Base-by-base conservation (phyloP, 129 eudicot genomes). In the Chrysanthemum makinoi region DNA sequence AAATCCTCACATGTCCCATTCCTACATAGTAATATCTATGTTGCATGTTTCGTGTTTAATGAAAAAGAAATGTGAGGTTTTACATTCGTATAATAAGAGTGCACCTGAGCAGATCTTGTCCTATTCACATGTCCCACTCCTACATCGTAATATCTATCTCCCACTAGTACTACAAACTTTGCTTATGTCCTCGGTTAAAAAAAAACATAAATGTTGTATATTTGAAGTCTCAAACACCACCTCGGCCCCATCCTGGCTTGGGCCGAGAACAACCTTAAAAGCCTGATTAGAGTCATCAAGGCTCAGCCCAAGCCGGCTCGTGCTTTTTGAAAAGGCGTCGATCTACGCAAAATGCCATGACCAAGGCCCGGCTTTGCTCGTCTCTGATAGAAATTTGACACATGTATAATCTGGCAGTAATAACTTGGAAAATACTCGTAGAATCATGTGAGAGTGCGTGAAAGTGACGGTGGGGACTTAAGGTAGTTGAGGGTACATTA, bases 101-200 rank as follows among this genome's bases (percentile, higher is more conserved):
- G 62, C 80, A 76, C 65, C 69, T 59, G 61, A 53, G 69, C 70
- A 68, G 62, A 60, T 12, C 15, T n/a, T 56, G 79, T 66, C 79
- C 22, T 58, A 74, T 75, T 68, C 62, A 60, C 69, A 76, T 28
- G 80, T 30, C 75, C 55, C 75, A 50, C 14, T 48, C 72, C 59
- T 65, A 65, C 15, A 58, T 58, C 55, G 59, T 55, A 64, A 74
- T 5, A 22, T 58, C 10, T 50, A 28, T 22, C 26, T 61, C 54
- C 17, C 49, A 54, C 26, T 53, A 53, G 18, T 46, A 5, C 26
- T 16, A 12, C 50, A 39, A 55, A 16, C 10, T n/a, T 19, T 9
- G 43, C 35, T 12, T 13, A 62, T 20, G 24, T 66, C 33, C 51
- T n/a, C 50, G 15, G 33, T 35, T 35, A 35, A 35, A 35, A 35